Base-by-base conservation (phyloP, 768 basidiomycete genomes). In the Lentinula sp. region DNA sequence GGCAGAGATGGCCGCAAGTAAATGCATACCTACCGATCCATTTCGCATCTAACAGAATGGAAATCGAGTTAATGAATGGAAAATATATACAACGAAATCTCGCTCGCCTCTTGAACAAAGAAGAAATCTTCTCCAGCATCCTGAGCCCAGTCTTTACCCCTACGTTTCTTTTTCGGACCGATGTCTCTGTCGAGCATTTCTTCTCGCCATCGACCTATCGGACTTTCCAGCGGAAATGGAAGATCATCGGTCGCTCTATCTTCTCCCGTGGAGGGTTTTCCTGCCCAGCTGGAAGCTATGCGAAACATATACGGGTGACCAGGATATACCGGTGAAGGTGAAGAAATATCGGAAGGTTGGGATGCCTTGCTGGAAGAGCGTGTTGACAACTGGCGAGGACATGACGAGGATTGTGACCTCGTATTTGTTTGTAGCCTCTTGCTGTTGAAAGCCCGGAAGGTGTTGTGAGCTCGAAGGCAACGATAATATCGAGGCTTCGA, bases 271-370 rank as follows among this genome's bases (percentile, higher is more conserved):
- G 66, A 65, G 9, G 88, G 84, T 69, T 93, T 93, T 45, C 84
- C 85, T 32, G 84, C 85, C 87, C 89, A 94, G 70, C 88, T 88
- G 15, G 82, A 81, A 57, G 88, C 91, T 40, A 92, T 76, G 67
- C 91, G 84, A 70, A 94, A 92, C 37, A 74, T 83, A 69, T 86
- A 93, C 5, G 88, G 80, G 39, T 51, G 57, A 43, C 40, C 40
- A 32, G 40, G 55, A 32, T 56, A 45, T 21, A 28, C 40, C 9
- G 23, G 53, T 39, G 56, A 21, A 50, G 39, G 32, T 6, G 13
- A 31, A 4, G 15, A 11, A 15, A n/a, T n/a, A 10, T 16, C 32
- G 3, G 57, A 46, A 48, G 45, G 45, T 15, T 28, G 28, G 5
- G 57, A 32, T 10, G 23, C 5, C 16, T 31, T 56, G 40, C 11